Evolutionary conservation across 179 eudicot genomes (phyloP).

Genomic region (Patellifolia procumbens): DNA sequence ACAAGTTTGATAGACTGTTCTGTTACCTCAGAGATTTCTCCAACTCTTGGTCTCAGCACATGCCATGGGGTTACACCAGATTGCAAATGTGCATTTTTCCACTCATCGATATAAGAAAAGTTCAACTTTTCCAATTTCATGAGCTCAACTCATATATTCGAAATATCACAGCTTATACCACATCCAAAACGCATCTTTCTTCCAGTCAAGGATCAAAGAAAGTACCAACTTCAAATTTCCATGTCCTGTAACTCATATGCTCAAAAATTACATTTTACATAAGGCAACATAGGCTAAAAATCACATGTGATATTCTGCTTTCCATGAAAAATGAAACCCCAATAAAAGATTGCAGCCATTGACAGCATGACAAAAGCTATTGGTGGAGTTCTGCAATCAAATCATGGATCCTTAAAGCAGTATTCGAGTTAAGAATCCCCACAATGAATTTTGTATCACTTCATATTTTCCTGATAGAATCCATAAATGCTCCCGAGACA

Average conservation of each 20-base stretch:
- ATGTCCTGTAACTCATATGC: neutral
- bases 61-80: no score
- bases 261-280: neutral
- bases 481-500: conserved; percentile 41
- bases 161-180: neutral
- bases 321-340: neutral
- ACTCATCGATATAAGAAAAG: no score
- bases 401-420: conserved; percentile 7
- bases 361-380: neutral
- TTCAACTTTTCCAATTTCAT: conserved; percentile 5
- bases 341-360: neutral
- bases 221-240: neutral
- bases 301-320: neutral
- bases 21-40: conserved; percentile 12
- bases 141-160: neutral
- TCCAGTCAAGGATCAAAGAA: neutral
- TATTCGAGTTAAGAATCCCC: neutral
- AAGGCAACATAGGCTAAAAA: neutral
- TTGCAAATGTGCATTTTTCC: no score
- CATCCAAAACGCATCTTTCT: neutral
- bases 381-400: neutral
- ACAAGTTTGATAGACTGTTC: neutral
- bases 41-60: no score
- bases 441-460: neutral
- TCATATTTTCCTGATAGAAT: conserved; percentile 52